Conservation (phyloP, 345 rosid species). For the Eucalyptus sp. region DNA sequence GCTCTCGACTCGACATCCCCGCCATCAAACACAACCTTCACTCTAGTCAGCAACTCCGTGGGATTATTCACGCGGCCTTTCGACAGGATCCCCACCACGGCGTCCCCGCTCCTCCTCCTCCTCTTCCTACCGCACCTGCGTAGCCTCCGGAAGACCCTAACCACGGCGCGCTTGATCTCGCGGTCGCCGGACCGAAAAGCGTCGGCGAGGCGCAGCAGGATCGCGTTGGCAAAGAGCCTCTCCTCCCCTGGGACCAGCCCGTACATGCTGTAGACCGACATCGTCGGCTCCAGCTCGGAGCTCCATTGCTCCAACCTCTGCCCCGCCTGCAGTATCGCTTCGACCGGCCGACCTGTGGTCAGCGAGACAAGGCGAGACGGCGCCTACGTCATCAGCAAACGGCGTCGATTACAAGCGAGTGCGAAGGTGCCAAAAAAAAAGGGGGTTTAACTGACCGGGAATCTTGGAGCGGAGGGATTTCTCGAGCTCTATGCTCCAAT, state of each 20-base stretch:
- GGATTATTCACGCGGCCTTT: slow-evolving; percentile 41
- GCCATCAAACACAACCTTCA: slow-evolving; percentile 53
- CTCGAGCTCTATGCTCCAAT: slow-evolving; percentile 94
- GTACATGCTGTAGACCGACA: slow-evolving; percentile 35
- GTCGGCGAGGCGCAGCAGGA: slow-evolving; percentile 64
- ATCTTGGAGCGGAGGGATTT: slow-evolving; percentile 71
- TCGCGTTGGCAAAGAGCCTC: slow-evolving; percentile 58
- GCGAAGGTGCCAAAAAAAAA: not conserved
- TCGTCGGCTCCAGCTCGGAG: slow-evolving; percentile 46
- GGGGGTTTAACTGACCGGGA: slow-evolving; percentile 20
- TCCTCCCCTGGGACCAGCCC: slow-evolving; percentile 75
- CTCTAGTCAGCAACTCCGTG: slow-evolving; percentile 50
- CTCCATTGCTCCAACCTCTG: slow-evolving; percentile 51
- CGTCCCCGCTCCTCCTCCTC: not conserved
- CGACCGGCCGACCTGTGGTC: slow-evolving; percentile 37
- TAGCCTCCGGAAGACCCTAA: slow-evolving; percentile 39
- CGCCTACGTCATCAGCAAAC: not conserved
- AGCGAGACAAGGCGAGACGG: not conserved
- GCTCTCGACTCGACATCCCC: slow-evolving; percentile 69
- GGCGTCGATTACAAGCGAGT: not conserved
- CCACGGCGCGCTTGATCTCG: slow-evolving; percentile 33
- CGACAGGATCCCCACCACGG: slow-evolving; percentile 35
- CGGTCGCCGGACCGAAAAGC: slow-evolving; percentile 45
- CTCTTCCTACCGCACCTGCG: slow-evolving; percentile 17
- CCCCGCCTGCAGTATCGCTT: slow-evolving; percentile 46